phyloP scores from a whole-genome alignment of 225 moss, liverwort and hornwort genomes.

The Sphagnum contortum region DNA sequence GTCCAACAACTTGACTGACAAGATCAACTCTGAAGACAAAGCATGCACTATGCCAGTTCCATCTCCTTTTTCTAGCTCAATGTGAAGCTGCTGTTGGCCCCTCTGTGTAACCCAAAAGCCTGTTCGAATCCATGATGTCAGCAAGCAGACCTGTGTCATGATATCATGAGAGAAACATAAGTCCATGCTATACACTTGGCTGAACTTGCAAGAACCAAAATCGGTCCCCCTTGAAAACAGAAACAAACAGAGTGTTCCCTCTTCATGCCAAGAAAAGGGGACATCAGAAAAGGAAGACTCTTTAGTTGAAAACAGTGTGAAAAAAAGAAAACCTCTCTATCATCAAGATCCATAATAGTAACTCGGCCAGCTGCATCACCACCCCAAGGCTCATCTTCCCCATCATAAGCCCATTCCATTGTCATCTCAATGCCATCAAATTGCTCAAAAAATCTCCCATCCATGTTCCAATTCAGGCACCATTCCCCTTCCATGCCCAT shows the following conservation, averaged over 20 bases:
- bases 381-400: constrained; percentile 49
- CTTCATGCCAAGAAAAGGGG: neutral
- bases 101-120: constrained; percentile 69
- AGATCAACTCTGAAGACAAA: constrained; percentile 21
- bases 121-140: constrained; percentile 80
- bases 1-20: constrained; percentile 50
- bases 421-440: constrained; percentile 68
- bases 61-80: constrained; percentile 34
- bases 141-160: constrained; percentile 45
- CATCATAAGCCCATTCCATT: constrained; percentile 70
- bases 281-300: neutral
- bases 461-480: constrained; percentile 63
- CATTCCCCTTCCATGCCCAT: constrained; percentile 82
- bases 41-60: constrained; percentile 11
- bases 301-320: neutral
- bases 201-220: neutral
- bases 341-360: constrained; percentile 69
- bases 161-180: neutral
- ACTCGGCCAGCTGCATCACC: constrained; percentile 77
- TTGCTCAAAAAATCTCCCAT: constrained; percentile 58
- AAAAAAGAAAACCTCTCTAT: constrained; percentile 56
- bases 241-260: neutral
- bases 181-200: neutral
- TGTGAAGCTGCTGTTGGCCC: constrained; percentile 35
- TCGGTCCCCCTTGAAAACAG: too few relatives aligned